Conservation (phyloP, 2,329 filamentous ascomycete genomes). For the Pochonia chlamydosporia region DNA sequence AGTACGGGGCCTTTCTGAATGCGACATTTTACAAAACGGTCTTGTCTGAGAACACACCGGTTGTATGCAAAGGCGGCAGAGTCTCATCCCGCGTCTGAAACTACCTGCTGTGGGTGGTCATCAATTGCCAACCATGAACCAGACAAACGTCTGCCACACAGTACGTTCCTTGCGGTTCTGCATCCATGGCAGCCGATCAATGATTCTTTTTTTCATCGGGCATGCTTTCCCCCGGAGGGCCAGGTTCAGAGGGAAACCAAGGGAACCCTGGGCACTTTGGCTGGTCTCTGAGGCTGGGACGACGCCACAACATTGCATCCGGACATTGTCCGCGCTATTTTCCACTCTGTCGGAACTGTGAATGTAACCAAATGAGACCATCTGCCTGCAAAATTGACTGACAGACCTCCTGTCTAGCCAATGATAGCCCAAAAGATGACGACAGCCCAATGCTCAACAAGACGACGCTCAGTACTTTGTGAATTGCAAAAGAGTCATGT, state of each 20-base stretch:
- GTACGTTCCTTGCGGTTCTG: background rate
- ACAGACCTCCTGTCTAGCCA: background rate
- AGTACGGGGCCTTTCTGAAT: too few species aligned
- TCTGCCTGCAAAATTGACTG: background rate
- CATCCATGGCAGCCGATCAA: too few species aligned
- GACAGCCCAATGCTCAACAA: too few species aligned
- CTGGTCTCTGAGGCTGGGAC: background rate
- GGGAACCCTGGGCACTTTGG: too few species aligned
- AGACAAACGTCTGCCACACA: background rate
- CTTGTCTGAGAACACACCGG: background rate
- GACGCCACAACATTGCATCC: background rate
- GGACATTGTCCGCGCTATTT: constrained; percentile 5
- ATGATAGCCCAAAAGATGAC: too few species aligned
- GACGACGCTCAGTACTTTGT: too few species aligned
- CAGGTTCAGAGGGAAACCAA: too few species aligned
- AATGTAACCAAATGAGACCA: background rate
- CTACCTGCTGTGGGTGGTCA: too few species aligned
- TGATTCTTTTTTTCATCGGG: too few species aligned
- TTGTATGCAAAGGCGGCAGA: background rate
- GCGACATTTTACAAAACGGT: background rate
- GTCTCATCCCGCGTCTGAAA: background rate
- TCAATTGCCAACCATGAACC: background rate
- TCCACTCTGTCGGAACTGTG: constrained; percentile 1
- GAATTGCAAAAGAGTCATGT: too few species aligned
- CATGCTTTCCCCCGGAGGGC: too few species aligned